phyloP scores from a whole-genome alignment of 345 rosid species.

The Gossypium turneri region DNA sequence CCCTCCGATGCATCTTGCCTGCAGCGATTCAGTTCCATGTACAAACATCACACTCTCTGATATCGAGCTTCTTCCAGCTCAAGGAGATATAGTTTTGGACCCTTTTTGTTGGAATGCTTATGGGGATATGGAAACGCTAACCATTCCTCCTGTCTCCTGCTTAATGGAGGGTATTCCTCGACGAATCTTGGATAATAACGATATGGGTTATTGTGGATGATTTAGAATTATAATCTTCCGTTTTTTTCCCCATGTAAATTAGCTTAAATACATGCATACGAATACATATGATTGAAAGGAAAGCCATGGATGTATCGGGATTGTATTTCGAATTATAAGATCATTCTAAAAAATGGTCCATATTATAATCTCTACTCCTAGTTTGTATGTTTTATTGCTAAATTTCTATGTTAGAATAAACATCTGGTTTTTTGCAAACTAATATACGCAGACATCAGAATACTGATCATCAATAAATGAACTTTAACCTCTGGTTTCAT shows the following conservation, averaged over 20 bases:
- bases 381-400: background rate
- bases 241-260: slow-evolving; percentile 9
- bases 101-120: slow-evolving; percentile 96
- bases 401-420: background rate
- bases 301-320: slow-evolving; percentile 6
- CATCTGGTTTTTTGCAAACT: background rate
- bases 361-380: slow-evolving; percentile 7
- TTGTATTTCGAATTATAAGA: slow-evolving; percentile 10
- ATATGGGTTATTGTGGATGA: slow-evolving; percentile 39
- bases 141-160: slow-evolving; percentile 66
- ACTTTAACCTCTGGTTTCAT: background rate
- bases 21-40: slow-evolving; percentile 87
- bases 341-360: no score
- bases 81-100: slow-evolving; percentile 51
- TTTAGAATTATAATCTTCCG: background rate
- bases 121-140: slow-evolving; percentile 50
- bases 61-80: slow-evolving; percentile 76
- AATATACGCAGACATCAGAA: background rate
- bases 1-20: slow-evolving; percentile 84
- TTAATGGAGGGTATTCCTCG: slow-evolving; percentile 53
- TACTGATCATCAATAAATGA: background rate
- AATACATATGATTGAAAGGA: slow-evolving; percentile 20
- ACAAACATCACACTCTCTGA: slow-evolving; percentile 73
- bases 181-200: slow-evolving; percentile 29
- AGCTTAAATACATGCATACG: slow-evolving; percentile 7